Conservation (phyloP, 192 early-diverging fungal genomes). For the Umbelopsis sp. region DNA sequence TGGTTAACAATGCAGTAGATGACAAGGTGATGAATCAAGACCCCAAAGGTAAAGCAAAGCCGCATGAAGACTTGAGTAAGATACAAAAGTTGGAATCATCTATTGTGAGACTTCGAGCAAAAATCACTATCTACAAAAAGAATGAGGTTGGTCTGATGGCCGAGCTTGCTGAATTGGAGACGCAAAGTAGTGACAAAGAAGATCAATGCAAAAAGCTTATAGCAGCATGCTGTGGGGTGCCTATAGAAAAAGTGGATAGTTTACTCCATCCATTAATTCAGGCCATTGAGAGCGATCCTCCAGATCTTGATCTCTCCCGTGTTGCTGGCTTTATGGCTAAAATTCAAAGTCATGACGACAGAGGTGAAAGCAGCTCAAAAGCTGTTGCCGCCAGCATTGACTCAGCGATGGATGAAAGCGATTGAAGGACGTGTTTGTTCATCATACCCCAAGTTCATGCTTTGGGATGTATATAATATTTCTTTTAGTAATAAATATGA, state of each 20-base stretch:
- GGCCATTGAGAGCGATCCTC: slow-evolving; percentile 83
- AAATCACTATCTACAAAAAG: slow-evolving; percentile 45
- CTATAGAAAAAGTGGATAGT: slow-evolving; percentile 77
- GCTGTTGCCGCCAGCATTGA: background rate
- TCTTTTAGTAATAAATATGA: background rate
- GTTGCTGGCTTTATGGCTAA: slow-evolving; percentile 56
- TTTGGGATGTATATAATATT: slow-evolving; percentile 16
- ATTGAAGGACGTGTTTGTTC: background rate
- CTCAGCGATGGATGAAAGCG: slow-evolving; percentile 4
- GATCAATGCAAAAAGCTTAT: slow-evolving; percentile 84
- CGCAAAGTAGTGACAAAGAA: slow-evolving; percentile 67
- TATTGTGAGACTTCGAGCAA: slow-evolving; percentile 37
- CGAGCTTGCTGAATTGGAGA: slow-evolving; percentile 58
- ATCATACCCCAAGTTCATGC: background rate
- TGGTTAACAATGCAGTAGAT: slow-evolving; percentile 15
- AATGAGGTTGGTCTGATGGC: slow-evolving; percentile 53
- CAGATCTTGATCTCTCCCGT: slow-evolving; percentile 51
- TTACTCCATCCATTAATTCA: slow-evolving; percentile 73
- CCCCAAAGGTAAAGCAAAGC: background rate
- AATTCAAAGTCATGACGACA: slow-evolving; percentile 25
- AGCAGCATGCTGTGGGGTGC: slow-evolving; percentile 82
- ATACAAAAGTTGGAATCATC: slow-evolving; percentile 29
- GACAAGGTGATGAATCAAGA: background rate
- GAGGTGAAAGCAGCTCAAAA: background rate
- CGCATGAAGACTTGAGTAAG: background rate